Base-by-base conservation (phyloP, 441 rosid genomes). In the Populus tomentosa region DNA sequence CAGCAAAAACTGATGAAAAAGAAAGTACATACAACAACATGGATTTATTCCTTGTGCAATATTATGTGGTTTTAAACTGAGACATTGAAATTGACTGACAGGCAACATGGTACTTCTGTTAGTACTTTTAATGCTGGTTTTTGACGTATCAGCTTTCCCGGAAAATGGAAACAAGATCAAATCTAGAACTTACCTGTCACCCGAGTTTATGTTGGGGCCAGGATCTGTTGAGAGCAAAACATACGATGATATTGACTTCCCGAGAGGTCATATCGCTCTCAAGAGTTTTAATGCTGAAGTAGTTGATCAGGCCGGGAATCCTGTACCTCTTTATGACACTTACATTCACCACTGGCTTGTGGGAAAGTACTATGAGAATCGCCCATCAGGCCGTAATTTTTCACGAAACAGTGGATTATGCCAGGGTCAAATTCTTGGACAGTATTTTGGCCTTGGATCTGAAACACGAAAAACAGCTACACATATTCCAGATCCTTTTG, bases 271-370 rank as follows among this genome's bases (percentile, higher is more conserved):
- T 87, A 83, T 95, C 50, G 93, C 89, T 20, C 13, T 92, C 83
- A 95, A 92, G 86, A 72, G 81, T 66, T 93, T 92, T 69, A 73
- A 88, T 73, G 97, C 87, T 8, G 84, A 95, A 76, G 93, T 95
- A 11, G 80, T 95, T 65, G 97, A 93, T 42, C 91, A 85, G 77
- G 81, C 78, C 0, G 97, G 97, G 28, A 90, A 89, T 46, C 83
- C 97, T 1, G 74, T 93, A 20, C 94, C 98, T 14, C 89, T 91
- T 77, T 89, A 89, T 10, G 94, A 93, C 79, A 92, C 97, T 23
- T 95, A 95, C 83, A 90, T 95, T 53, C 98, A 93, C 78, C 99
- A 94, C 79, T 95, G 98, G 98, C 62, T 83, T 23, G 84, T 91
- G 36, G 73, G 3, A 9, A 92, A 85, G 8, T 88, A 88, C 85